phyloP scores from a whole-genome alignment of 176 grass and related monocot genomes.

The Secale cereale region DNA sequence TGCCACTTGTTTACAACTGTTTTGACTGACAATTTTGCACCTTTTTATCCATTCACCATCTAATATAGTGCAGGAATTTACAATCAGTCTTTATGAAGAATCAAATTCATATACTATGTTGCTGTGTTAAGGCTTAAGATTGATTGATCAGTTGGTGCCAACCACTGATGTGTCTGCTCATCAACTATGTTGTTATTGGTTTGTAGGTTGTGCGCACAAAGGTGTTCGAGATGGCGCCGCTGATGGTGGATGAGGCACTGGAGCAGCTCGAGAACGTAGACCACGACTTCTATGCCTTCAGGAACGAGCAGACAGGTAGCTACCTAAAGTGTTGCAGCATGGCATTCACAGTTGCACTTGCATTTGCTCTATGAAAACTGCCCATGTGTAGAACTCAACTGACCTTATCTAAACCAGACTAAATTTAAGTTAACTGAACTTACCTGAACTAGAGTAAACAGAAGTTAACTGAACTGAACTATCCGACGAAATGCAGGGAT shows the following conservation, averaged over 20 bases:
- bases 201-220: slow-evolving; percentile 85
- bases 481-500: too few species aligned
- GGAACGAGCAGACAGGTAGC: slow-evolving; percentile 67
- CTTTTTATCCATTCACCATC: too few species aligned
- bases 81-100: too few species aligned
- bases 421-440: background rate
- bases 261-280: slow-evolving; percentile 77
- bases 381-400: background rate
- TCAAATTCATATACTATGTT: background rate
- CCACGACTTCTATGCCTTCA: slow-evolving; percentile 85
- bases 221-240: slow-evolving; percentile 83
- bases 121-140: too few species aligned
- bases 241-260: slow-evolving; percentile 76
- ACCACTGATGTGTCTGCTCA: background rate
- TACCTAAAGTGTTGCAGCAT: background rate
- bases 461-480: too few species aligned
- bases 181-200: background rate
- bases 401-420: too few species aligned
- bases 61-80: too few species aligned
- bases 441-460: background rate
- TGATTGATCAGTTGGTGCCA: background rate
- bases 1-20: too few species aligned
- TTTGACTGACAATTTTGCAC: too few species aligned
- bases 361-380: background rate
- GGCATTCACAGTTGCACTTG: background rate